Evolutionary conservation across 345 rosid genomes (phyloP), one percentile per base, ranked within the genome.

Genomic region (Raphanus raphanistrum): DNA sequence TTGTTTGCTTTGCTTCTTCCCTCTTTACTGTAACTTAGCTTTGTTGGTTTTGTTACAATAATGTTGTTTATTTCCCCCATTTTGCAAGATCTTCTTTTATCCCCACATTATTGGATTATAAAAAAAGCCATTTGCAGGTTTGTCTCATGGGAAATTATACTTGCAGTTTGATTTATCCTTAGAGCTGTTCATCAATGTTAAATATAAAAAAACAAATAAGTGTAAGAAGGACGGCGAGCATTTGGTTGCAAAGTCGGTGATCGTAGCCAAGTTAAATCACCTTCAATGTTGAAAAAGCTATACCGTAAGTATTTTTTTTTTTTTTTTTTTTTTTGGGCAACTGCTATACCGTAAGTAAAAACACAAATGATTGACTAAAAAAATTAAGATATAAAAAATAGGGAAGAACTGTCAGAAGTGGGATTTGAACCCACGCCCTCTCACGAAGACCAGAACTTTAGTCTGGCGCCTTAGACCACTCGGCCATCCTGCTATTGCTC

Each of bases 391-490:
- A 0, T 1, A 28, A 28, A 11, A 21, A 41, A 32, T 1, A 10
- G 3, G 26, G 29, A 45, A 6, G 0, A 10, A 8, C 1, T 79
- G 80, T 83, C 84, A 83, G 75, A 80, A 80, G 69, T 80, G 79
- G 79, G 77, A 70, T 83, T 80, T 80, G 84, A 83, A 83, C 85
- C 83, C 82, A 80, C 84, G 85, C 84, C 87, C 87, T 80, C 89
- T 76, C 9, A 63, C 77, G 81, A 79, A 59, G 89, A 87, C 85
- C 86, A 86, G 86, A 87, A 90, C 90, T 90, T 86, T 89, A 87
- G 96, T 95, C 93, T 89, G 97, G 93, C 98, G 97, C 93, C 97
- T 94, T 92, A 88, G 97, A 90, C 95, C 99, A 95, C 98, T 95
- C 96, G 96, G 96, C 98, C 94, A 92, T 81, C 90, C 88, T 88